A percentile compares a stretch with the other conserved stretches of the same genome.
Evolutionary conservation across 352 stramenopile species (phyloP).

Genomic region (Phytophthora cryptogea): DNA sequence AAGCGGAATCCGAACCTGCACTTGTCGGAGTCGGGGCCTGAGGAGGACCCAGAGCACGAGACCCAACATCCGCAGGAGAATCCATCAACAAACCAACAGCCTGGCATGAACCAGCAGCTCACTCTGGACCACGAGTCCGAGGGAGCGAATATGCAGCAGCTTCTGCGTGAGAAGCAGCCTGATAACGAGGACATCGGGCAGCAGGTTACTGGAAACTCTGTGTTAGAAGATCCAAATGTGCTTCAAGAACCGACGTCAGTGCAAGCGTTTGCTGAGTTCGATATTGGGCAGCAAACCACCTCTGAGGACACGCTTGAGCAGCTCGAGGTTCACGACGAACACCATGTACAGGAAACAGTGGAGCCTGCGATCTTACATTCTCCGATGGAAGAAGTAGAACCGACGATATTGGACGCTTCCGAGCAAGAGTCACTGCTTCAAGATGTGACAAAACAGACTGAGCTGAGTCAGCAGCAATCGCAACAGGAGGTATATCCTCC

Average conservation of each 20-base stretch:
- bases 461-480: not conserved
- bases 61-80: not conserved
- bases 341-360: not conserved
- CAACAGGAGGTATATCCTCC: slow-evolving; percentile 5
- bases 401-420: not conserved
- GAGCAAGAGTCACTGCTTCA: slow-evolving; percentile 5
- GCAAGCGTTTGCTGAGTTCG: not conserved
- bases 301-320: not conserved
- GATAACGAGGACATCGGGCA: slow-evolving; percentile 1
- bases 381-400: slow-evolving; percentile 4
- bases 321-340: not conserved
- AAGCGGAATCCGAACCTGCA: slow-evolving; percentile 56
- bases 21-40: slow-evolving; percentile 16
- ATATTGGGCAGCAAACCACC: not conserved
- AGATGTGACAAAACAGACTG: slow-evolving; percentile 1
- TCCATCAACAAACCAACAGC: too few relatives aligned
- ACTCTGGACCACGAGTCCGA: too few relatives aligned
- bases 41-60: slow-evolving; percentile 1
- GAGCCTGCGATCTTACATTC: not conserved
- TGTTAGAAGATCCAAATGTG: not conserved
- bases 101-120: too few relatives aligned
- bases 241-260: not conserved
- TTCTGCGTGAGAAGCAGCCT: slow-evolving; percentile 1
- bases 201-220: not conserved
- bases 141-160: too few relatives aligned